Base-by-base conservation (phyloP, 2,329 filamentous ascomycete genomes). In the Aspergillus fijiensis region DNA sequence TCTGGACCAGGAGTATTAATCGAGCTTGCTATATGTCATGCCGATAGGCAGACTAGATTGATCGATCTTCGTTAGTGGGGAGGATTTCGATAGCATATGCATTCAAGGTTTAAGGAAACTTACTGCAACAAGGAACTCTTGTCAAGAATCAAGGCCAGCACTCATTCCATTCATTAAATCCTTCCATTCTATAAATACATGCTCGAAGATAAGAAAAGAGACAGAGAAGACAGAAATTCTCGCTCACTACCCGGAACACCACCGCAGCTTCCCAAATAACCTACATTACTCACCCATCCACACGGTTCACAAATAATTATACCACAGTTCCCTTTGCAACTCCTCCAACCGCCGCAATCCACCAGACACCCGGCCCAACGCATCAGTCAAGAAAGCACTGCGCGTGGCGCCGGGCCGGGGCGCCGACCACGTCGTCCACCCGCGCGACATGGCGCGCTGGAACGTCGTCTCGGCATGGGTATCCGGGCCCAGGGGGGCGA, bases 361-460 rank as follows among this genome's bases (percentile, higher is more conserved):
- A 5, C 53, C 53, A n/a, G 53, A 55, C n/a, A 55, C 53, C 53
- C 53, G 16, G 4, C 53, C 53, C 25, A 55, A 16, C 23, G 53
- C 53, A 55, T 55, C 53, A 6, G 53, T 55, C 53, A 55, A 16
- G 42, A 55, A 55, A 7, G 53, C 53, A 16, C 53, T 47, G 3
- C 53, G 16, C 5, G 53, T 55, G 19, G 16, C 42, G n/a, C 42
- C 53, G 16, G 53, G 27, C 5, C 39, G n/a, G 10, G 47, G 47
- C 21, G 49, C 51, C n/a, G 31, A 19, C 57, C 57, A 59, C 16
- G n/a, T 49, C 23, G 57, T 59, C 57, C 57, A 59, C 10, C 57
- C 57, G 21, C 53, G 53, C 21, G 51, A 55, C 35, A 47, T 55
- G 2, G 57, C 57, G 11, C 57, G 57, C 33, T 47, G 31, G n/a